Percentiles rank a stretch among this genome's conserved stretches.
Evolutionary conservation across 352 stramenopile species (phyloP).

Genomic region (Blastocystis sp.): DNA sequence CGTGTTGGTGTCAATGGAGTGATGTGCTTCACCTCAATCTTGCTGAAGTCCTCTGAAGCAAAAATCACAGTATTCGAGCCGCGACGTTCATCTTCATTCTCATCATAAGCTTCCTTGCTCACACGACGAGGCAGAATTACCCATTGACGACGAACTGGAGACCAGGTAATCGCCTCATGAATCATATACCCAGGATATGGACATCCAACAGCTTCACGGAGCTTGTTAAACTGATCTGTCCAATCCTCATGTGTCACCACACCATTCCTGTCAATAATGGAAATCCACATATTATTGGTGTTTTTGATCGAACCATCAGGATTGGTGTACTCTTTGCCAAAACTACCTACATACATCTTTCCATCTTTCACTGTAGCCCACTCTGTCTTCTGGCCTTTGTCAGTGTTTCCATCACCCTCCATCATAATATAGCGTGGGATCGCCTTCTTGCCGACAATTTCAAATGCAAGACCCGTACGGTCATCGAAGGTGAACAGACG

Average conservation of each 20-base stretch:
- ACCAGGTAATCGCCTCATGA: constrained; percentile 94
- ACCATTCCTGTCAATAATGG: constrained; percentile 76
- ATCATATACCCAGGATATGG: constrained; percentile 86
- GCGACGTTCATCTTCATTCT: constrained; percentile 84
- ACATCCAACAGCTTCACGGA: constrained; percentile 79
- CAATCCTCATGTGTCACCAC: constrained; percentile 82
- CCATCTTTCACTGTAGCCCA: constrained; percentile 95
- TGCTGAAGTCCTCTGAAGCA: constrained; percentile 79
- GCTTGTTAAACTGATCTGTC: constrained; percentile 81
- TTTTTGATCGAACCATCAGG: constrained; percentile 82
- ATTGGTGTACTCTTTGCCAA: constrained; percentile 85
- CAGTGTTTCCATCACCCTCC: constrained; percentile 85
- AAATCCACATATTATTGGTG: constrained; percentile 92
- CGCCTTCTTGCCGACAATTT: constrained; percentile 76
- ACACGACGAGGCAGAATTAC: constrained; percentile 91
- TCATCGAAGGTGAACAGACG: constrained; percentile 92
- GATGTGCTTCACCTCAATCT: constrained; percentile 74
- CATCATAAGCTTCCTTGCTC: constrained; percentile 85
- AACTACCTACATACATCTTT: constrained; percentile 88
- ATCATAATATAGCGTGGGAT: constrained; percentile 89
- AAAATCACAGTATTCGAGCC: constrained; percentile 81
- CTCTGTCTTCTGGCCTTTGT: constrained; percentile 97
- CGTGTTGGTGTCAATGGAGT: constrained; percentile 76
- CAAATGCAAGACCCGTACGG: constrained; percentile 94
- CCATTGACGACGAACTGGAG: constrained; percentile 84